phyloP scores from a whole-genome alignment of 257 asterid species.

The Capsicum chinense region DNA sequence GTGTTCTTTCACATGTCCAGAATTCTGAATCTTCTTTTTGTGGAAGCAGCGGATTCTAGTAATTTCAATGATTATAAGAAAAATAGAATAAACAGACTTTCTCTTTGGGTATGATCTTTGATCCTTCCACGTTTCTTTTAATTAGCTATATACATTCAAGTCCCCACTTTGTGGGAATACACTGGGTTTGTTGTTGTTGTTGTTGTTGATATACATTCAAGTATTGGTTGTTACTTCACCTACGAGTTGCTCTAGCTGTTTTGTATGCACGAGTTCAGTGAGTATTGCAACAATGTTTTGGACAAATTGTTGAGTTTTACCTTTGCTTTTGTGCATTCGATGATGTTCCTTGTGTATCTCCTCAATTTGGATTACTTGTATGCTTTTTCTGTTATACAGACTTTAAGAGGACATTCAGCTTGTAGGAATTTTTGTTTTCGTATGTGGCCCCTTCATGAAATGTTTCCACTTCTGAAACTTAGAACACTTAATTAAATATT shows the following conservation, averaged over 20 bases:
- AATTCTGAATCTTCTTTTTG: background rate
- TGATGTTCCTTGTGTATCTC: background rate
- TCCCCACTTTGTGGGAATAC: background rate
- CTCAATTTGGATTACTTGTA: background rate
- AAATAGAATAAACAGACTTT: background rate
- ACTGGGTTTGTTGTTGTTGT: too few species aligned
- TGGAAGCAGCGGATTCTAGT: background rate
- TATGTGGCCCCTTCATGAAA: constrained; percentile 28
- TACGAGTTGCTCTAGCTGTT: background rate
- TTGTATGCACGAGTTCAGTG: background rate
- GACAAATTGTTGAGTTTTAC: background rate
- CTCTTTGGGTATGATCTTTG: background rate
- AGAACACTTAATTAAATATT: background rate
- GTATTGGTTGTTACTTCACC: background rate
- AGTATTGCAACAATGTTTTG: background rate
- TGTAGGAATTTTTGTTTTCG: background rate
- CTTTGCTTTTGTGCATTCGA: background rate
- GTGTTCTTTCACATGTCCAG: background rate
- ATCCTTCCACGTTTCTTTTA: background rate
- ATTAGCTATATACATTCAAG: background rate
- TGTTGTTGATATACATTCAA: too few species aligned
- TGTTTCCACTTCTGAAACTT: background rate
- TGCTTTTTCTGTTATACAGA: background rate
- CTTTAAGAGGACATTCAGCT: background rate
- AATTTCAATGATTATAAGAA: background rate